These are phyloP conservation scores for Magnusiomyces fungicola DNA, from an alignment of 1,139 yeast genomes.

Conservation along the genomic window DNA sequence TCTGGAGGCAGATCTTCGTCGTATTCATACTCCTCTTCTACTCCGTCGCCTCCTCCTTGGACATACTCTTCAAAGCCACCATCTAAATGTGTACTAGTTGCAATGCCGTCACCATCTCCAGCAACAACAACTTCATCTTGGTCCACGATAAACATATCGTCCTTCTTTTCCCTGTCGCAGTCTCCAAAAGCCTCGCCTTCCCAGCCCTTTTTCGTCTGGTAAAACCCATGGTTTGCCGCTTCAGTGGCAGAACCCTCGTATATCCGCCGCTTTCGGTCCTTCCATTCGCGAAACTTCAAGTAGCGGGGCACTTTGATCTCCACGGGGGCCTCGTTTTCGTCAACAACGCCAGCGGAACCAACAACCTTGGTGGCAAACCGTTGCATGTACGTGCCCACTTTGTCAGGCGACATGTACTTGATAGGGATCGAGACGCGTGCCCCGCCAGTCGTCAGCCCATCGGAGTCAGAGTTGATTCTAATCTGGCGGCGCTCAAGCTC, in stretches of 20 bases:
- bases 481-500: background rate
- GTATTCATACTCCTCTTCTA: too few relatives aligned
- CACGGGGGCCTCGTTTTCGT: background rate
- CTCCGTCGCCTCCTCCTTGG: too few relatives aligned
- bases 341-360: background rate
- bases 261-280: constrained; percentile 9
- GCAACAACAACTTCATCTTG: too few relatives aligned
- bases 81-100: too few relatives aligned
- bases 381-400: background rate
- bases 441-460: background rate
- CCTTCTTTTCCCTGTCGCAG: too few relatives aligned
- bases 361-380: background rate
- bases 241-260: constrained; percentile 6
- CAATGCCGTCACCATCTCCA: too few relatives aligned
- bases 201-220: background rate
- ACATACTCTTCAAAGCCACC: too few relatives aligned
- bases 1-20: too few relatives aligned
- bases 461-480: background rate
- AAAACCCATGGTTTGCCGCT: constrained; percentile 12
- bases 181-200: too few relatives aligned
- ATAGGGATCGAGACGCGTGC: constrained; percentile 1
- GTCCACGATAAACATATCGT: too few relatives aligned
- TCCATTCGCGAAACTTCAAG: constrained; percentile 8
- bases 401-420: background rate
- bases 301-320: background rate